phyloP scores from a whole-genome alignment of 2,329 filamentous ascomycete genomes.

The Penicillium sp. region DNA sequence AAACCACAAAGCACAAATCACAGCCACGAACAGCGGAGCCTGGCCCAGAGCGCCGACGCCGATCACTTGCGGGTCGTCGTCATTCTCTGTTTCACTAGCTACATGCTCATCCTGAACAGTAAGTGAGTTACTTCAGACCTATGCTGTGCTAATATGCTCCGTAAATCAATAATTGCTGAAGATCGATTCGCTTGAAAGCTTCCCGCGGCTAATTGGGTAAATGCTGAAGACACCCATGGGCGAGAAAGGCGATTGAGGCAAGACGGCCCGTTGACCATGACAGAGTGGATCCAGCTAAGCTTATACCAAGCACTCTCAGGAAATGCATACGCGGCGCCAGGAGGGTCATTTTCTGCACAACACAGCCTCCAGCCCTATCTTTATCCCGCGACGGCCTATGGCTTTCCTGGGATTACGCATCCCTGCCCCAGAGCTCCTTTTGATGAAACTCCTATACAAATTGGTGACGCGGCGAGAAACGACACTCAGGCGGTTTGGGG shows the following conservation, averaged over 20 bases:
- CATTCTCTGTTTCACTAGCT: background rate
- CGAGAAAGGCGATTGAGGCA: background rate
- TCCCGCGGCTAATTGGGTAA: too few species aligned
- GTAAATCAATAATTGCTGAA: background rate
- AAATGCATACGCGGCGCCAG: slow-evolving; percentile 18
- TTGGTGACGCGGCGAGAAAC: slow-evolving; percentile 11
- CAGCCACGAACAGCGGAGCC: background rate
- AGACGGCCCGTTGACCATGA: background rate
- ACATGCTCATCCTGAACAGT: background rate
- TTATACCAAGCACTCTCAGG: slow-evolving; percentile 11
- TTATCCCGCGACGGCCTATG: background rate
- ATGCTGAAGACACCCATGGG: background rate
- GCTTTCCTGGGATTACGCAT: slow-evolving; percentile 4
- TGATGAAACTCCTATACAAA: background rate
- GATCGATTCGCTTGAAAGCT: too few species aligned
- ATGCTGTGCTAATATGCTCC: background rate
- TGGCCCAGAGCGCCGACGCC: background rate
- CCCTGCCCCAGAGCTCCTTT: background rate
- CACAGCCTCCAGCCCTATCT: background rate
- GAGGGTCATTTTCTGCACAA: background rate
- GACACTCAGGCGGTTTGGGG: background rate
- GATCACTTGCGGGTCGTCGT: slow-evolving; percentile 4
- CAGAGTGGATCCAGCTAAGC: slow-evolving; percentile 7
- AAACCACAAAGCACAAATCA: too few species aligned
- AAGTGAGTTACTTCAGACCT: background rate